These are phyloP conservation scores for Saturnispora kantuleensis DNA, from an alignment of 805 yeast genomes.

Conservation along the genomic window DNA sequence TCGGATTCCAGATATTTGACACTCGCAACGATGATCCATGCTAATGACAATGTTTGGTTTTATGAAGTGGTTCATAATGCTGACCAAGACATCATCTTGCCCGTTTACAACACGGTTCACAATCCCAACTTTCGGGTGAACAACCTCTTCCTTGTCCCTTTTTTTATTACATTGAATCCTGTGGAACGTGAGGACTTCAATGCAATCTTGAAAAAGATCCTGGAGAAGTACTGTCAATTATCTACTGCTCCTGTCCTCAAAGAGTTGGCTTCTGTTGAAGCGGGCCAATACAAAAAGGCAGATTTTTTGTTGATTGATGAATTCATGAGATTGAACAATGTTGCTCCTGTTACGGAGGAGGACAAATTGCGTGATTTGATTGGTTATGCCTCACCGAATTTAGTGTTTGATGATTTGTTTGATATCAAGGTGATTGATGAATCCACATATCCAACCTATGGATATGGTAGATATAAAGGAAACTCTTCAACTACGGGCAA, in stretches of 20 bases:
- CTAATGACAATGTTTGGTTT: conserved; percentile 54
- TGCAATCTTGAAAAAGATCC: conserved; percentile 46
- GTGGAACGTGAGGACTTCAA: conserved; percentile 50
- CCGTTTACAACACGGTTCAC: conserved; percentile 42
- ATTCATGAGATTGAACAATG: conserved; percentile 1
- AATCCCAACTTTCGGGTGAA: conserved; percentile 27
- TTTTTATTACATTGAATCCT: conserved; percentile 49
- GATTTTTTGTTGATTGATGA: conserved; percentile 21
- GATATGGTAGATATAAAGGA: not conserved
- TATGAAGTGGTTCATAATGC: conserved; percentile 33
- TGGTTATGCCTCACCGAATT: conserved; percentile 6
- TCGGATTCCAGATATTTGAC: conserved; percentile 56
- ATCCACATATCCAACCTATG: not conserved
- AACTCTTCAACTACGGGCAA: not conserved
- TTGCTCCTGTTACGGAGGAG: not conserved
- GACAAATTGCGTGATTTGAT: conserved; percentile 4
- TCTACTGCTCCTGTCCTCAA: conserved; percentile 34
- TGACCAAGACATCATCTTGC: conserved; percentile 46
- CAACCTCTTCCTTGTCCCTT: conserved; percentile 64
- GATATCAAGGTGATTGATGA: conserved; percentile 4
- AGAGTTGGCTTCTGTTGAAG: conserved; percentile 16
- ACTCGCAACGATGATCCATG: conserved; percentile 53
- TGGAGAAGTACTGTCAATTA: conserved; percentile 36
- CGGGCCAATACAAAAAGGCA: conserved; percentile 12
- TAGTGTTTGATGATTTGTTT: conserved; percentile 4